A percentile compares a stretch with the other conserved stretches of the same genome.
phyloP scores from a whole-genome alignment of 164 flowering plant genomes.

The Magnolia changhungtana region DNA sequence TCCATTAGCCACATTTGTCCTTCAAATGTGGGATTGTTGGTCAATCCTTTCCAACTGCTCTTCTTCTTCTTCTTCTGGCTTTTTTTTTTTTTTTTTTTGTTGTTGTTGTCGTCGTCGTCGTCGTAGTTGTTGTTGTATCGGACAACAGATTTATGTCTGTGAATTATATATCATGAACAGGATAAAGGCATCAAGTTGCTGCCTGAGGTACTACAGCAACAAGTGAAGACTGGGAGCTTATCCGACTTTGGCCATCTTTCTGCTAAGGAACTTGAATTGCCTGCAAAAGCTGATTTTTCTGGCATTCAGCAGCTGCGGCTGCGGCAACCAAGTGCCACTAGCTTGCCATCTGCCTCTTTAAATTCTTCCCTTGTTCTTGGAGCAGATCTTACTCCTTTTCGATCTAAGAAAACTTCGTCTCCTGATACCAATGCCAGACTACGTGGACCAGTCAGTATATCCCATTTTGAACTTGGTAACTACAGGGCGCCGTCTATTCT shows the following conservation, averaged over 20 bases:
- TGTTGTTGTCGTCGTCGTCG: not conserved
- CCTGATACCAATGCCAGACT: slow-evolving; percentile 23
- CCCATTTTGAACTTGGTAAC: slow-evolving; percentile 21
- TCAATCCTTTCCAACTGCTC: not conserved
- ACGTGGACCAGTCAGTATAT: slow-evolving; percentile 18
- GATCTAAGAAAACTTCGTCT: slow-evolving; percentile 26
- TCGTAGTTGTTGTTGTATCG: too few species aligned
- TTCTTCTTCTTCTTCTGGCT: not conserved
- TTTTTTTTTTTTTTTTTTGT: too few species aligned
- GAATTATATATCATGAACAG: slow-evolving; percentile 33
- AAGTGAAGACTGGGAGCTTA: slow-evolving; percentile 51
- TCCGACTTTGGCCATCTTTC: slow-evolving; percentile 23
- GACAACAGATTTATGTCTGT: not conserved
- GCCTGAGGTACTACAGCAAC: slow-evolving; percentile 66
- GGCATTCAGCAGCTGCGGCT: slow-evolving; percentile 3
- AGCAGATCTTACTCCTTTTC: slow-evolving; percentile 14
- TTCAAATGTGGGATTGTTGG: too few species aligned
- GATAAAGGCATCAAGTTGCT: slow-evolving; percentile 67
- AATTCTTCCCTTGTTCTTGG: slow-evolving; percentile 30
- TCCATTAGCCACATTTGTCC: too few species aligned
- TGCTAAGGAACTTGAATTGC: slow-evolving; percentile 29
- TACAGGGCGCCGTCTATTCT: slow-evolving; percentile 31
- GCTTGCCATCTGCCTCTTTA: slow-evolving; percentile 28
- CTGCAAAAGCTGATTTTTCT: slow-evolving; percentile 27
- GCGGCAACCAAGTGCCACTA: slow-evolving; percentile 27